Evolutionary conservation across 2,329 filamentous ascomycete genomes (phyloP).

Genomic region (Pestalotiopsis sp.): DNA sequence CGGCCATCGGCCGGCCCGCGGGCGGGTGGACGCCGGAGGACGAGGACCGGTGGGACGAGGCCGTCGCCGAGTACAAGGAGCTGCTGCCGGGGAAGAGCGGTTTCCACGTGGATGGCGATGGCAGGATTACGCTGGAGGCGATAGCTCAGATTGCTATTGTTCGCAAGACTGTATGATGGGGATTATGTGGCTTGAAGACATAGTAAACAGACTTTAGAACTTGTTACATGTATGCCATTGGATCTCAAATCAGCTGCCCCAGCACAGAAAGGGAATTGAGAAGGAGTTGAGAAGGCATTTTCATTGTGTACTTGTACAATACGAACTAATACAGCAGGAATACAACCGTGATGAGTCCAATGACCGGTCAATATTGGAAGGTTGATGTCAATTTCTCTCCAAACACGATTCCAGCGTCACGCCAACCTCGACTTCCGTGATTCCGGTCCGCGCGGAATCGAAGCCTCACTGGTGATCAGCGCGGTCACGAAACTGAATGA

Average conservation of each 20-base stretch:
- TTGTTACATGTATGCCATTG: no score
- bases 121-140: constrained; percentile 14
- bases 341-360: no score
- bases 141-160: constrained; percentile 18
- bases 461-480: background rate
- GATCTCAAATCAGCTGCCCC: no score
- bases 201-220: no score
- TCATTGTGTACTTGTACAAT: no score
- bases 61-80: constrained; percentile 22
- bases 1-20: constrained; percentile 19
- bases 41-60: constrained; percentile 22
- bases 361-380: no score
- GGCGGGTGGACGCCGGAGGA: constrained; percentile 23
- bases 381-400: background rate
- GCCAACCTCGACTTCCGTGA: background rate
- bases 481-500: background rate
- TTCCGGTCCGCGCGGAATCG: background rate
- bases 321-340: no score
- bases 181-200: background rate
- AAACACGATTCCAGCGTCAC: background rate
- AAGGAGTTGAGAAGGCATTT: no score
- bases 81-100: constrained; percentile 18
- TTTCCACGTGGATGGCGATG: constrained; percentile 13
- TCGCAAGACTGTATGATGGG: background rate
- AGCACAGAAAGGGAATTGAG: no score